These are phyloP conservation scores for Cydonia oblonga DNA, from an alignment of 331 rosid species.

Conservation along the genomic window DNA sequence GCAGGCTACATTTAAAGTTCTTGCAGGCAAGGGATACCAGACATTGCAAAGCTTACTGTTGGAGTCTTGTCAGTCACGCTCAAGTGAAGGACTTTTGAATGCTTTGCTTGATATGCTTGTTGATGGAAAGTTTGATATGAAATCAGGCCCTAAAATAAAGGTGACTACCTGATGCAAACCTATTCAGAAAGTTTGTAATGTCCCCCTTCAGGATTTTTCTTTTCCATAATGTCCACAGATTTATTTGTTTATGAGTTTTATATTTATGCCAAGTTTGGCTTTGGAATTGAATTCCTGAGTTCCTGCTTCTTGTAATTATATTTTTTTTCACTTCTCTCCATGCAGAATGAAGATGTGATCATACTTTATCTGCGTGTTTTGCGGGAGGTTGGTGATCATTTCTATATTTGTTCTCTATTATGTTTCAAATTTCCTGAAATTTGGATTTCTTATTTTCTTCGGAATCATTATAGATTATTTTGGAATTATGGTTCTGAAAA, in stretches of 20 bases:
- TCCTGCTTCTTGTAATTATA: not conserved
- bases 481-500: not conserved
- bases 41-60: constrained; percentile 83
- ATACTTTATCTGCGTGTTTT: constrained; percentile 62
- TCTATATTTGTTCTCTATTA: not conserved
- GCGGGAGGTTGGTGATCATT: constrained; percentile 67
- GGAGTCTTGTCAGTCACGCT: constrained; percentile 71
- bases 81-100: constrained; percentile 67
- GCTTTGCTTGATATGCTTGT: constrained; percentile 88
- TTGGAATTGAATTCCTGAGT: not conserved
- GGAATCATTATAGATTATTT: not conserved
- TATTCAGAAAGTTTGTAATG: constrained; percentile 11
- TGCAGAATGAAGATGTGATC: constrained; percentile 90
- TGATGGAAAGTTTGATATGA: constrained; percentile 78
- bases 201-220: not conserved
- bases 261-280: not conserved
- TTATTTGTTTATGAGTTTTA: not conserved
- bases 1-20: constrained; percentile 82
- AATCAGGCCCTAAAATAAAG: constrained; percentile 73
- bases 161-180: constrained; percentile 31
- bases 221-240: not conserved
- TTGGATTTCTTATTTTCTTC: not conserved
- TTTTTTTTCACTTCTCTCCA: constrained; percentile 9
- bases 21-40: constrained; percentile 94
- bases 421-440: not conserved